Base-by-base conservation (phyloP, 2,329 filamentous ascomycete species). In the Neoarthrinium moseri region DNA sequence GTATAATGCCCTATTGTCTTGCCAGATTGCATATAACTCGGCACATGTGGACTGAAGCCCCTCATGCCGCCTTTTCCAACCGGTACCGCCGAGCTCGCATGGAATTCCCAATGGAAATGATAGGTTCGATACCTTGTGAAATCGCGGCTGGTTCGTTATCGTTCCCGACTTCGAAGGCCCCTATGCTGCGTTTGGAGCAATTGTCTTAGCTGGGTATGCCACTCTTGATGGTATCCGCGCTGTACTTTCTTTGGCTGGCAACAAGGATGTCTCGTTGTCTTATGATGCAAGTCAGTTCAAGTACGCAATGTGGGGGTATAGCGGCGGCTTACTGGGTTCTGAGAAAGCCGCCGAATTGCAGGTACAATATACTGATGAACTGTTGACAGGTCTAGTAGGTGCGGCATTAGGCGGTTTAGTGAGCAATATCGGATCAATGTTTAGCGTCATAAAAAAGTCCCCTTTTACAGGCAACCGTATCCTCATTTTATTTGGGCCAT, bases 271-370 rank as follows among this genome's bases (percentile, higher is more conserved):
- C 7, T 17, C 26, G 1, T 22, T 38, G 6, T 22, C 35, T 7
- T 20, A 35, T 17, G 15, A n/a, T 15, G 22, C 35, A 5, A 22
- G 26, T 8, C 23, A 38, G n/a, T n/a, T 38, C 22, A 61, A 52
- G 4, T 57, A 71, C 33, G 66, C 70, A 2, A 58, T 80, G 45
- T 81, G 75, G 75, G 76, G 77, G 5, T 79, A 78, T 55, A 76
- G 71, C 4, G 76, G 76, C 5, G 76, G 75, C 15, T 67, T 68
- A 8, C 51, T 78, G 26, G 44, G 37, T 6, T 21, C 15, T 4
- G 22, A 29, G 23, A 21, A 22, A 37, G 44, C 44, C 7, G 44
- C 44, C 12, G 44, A 42, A 37, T 18, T 29, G 37, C 44, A 46
- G 17, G 30, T 20, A 2, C 18, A 23, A 24, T 46, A 41, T 32